Base-by-base conservation (phyloP, 345 rosid genomes). In the Eucalyptus grandis region DNA sequence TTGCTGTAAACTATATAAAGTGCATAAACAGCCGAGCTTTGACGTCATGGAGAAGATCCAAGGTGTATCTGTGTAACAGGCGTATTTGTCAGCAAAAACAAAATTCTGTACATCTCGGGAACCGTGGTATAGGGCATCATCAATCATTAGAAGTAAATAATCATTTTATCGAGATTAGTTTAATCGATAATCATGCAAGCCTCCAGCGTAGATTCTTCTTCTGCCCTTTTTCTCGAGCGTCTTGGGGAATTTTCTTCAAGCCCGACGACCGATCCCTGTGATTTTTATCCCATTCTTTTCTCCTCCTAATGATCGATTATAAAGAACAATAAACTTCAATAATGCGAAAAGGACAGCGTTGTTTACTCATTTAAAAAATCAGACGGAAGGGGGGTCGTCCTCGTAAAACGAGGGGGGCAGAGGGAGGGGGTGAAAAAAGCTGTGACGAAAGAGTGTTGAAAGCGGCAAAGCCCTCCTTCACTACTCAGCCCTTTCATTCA, bases 361-460 rank as follows among this genome's bases (percentile, higher is more conserved):
- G 17, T 69, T 21, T 34, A 34, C 19, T 77, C 83, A 77, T 77
- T 37, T 26, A 14, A 34, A 77, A 77, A 37, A 10, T 37, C 26
- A 37, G 83, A 77, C 27, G 43, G 24, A 3, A 37, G 40, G 83
- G 81, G 15, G 34, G 49, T 43, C 27, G 47, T 43, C 90, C 89
- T 91, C 91, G 91, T 77, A 91, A 90, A 87, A 72, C 46, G 82
- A 72, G 82, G 82, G 44, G 69, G 67, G 67, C 67, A 60, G 67
- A 60, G 67, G 69, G 37, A 7, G 72, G 19, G 89, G 89, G 86
- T 88, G 87, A 85, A 16, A 83, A 88, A 88, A 91, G 80, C 47
- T 60, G 67, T 85, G 90, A 89, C 88, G 90, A 90, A 90, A 87
- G 94, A 92, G 93, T 91, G 93, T 89, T 54, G 89, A 88, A 89